Evolutionary conservation across 176 grass and related monocot species (phyloP).

Genomic region (Metroxylon sagu): DNA sequence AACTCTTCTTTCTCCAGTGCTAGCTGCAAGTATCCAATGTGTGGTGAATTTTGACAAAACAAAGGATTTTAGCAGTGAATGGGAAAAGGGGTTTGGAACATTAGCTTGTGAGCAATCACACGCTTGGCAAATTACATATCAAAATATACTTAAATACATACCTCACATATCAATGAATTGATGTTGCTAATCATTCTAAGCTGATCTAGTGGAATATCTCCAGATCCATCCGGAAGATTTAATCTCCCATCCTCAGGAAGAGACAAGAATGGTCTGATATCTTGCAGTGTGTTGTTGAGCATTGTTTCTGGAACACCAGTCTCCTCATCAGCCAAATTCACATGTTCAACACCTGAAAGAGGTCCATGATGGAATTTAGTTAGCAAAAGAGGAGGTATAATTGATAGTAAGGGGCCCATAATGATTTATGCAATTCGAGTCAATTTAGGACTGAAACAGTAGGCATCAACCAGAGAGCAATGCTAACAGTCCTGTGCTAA

Average conservation of each 20-base stretch:
- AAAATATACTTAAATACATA: neutral
- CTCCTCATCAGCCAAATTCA: conserved; percentile 36
- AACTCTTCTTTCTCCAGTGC: conserved; percentile 94
- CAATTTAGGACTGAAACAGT: no score
- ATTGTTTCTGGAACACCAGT: conserved; percentile 36
- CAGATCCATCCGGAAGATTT: conserved; percentile 24
- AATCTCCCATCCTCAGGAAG: neutral
- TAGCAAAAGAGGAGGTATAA: no score
- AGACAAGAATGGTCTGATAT: conserved; percentile 39
- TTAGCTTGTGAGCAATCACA: no score
- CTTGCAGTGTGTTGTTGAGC: conserved; percentile 28
- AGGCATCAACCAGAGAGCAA: no score
- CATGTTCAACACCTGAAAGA: conserved; percentile 23
- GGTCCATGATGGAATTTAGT: neutral
- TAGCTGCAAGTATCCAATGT: conserved; percentile 46
- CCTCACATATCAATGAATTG: conserved; percentile 70
- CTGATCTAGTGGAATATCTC: conserved; percentile 53
- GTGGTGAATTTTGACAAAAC: no score
- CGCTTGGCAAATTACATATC: no score
- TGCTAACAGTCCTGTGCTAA: no score
- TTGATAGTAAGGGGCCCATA: no score
- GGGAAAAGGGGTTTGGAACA: no score
- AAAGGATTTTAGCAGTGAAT: no score
- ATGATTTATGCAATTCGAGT: no score
- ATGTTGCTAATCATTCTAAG: conserved; percentile 83